Base-by-base conservation (phyloP, 257 asterid genomes). In the Schizonepeta tenuifolia region DNA sequence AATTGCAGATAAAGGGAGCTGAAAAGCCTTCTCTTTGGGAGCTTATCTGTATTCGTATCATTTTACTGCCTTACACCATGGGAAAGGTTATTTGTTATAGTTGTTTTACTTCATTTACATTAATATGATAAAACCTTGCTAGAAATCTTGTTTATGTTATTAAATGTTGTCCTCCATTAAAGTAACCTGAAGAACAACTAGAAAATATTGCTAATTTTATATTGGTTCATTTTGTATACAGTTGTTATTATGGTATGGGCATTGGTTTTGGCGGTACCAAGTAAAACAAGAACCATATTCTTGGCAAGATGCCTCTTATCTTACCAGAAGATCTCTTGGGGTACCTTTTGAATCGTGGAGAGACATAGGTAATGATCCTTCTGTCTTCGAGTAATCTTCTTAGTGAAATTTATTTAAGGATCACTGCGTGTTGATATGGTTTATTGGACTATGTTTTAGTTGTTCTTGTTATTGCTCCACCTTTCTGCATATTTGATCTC, bases 1-100 rank as follows among this genome's bases (percentile, higher is more conserved):
- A 95, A 51, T 76, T 92, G 81, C 89, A 90, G 83, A 95, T 95
- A 70, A 92, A 90, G 60, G 99, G 98, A 43, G 95, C 98, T 38
- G 99, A 92, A 82, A 87, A 86, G 81, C 99, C 99, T 67, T 85
- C 96, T 44, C 63, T 92, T 17, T 95, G 99, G 98, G 96, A 84
- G 46, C 96, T 95, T 75, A 28, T 94, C 51, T 93, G 83, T 47
- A 44, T 92, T 65, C 97, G 97, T 38, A 77, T 90, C 83, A 78
- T 95, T 77, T 88, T 95, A 55, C 88, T 95, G 71, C 99, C 99
- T 63, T 92, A 90, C 88, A 86, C 98, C 41, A 6, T 84, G 61
- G 87, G 81, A 69, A 95, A 92, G 96, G 98, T 91, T 72, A 41
- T 12, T 64, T 22, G 4, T 78, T 80, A 36, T 51, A 36, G 44